Base-by-base conservation (phyloP, 1,284 basidiomycete genomes). In the Laetiporus sulphureus region DNA sequence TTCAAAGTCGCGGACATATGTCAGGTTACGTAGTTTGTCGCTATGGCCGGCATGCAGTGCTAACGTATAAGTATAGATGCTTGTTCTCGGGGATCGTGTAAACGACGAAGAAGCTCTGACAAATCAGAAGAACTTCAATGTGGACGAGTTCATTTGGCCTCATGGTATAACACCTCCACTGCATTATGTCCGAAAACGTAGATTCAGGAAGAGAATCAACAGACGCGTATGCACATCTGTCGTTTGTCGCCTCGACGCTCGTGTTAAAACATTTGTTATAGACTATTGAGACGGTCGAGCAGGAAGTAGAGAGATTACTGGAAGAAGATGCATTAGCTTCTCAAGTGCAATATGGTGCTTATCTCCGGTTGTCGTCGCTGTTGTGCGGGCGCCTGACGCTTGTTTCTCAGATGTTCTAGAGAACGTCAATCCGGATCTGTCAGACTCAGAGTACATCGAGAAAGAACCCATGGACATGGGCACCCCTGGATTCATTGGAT, bases 1-100 rank as follows among this genome's bases (percentile, higher is more conserved):
- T 97, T 99, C 73, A 99, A 99, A 66, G 88, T 96, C 1, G 93
- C 93, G 23, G 96, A 99, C 60, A 97, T 99, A 64, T 94, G 90
- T 63, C 93, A 95, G 77, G 90, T 90, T 56, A 35, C 48, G 15
- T 19, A 20, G 13, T 31, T 30, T 18, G 30, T 12, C 33, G 7
- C 23, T 19, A 6, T 18, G 22, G n/a, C 15, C 25, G 19, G 33
- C 15, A 22, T 15, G n/a, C 20, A 4, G 18, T 34, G 7, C 22
- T n/a, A 32, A 6, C 11, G 11, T 16, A 3, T 15, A 27, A 36
- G 48, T 29, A 35, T 52, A 91, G 84, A 93, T 96, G 86, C 73
- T 96, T 36, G 83, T 94, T 7, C 82, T 94, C 15, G 87, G 83
- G 41, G 72, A 87, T 43, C 83, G 79, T 36, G 75, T 95, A 38